phyloP scores from a whole-genome alignment of 1,139 yeast species.

The Scheffersomyces parashehatae region DNA sequence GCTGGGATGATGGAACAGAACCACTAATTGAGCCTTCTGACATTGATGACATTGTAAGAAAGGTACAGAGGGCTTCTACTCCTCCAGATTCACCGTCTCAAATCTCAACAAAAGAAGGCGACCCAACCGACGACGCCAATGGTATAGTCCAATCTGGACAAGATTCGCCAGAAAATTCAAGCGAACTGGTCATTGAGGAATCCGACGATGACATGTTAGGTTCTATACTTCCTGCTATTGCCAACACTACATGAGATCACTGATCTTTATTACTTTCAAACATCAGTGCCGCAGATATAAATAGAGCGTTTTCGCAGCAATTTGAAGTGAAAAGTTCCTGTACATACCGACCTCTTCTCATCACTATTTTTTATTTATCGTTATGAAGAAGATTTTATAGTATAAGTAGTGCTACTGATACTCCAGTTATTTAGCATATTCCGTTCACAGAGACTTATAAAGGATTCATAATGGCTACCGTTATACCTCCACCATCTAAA shows the following conservation, averaged over 20 bases:
- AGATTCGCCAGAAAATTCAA: no score
- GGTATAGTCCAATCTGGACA: no score
- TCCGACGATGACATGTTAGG: conserved; percentile 13
- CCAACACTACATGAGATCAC: background rate
- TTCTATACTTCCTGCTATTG: background rate
- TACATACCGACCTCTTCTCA: background rate
- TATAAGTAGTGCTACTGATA: no score
- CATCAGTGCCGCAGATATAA: background rate
- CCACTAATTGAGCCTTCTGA: no score
- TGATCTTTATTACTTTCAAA: background rate
- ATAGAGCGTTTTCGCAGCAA: background rate
- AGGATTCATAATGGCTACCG: conserved; percentile 70
- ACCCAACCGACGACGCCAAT: no score
- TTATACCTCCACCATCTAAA: conserved; percentile 91
- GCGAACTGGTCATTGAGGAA: conserved; percentile 11
- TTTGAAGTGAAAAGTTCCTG: background rate
- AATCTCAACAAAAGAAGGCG: no score
- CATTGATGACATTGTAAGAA: no score
- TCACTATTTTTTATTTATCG: background rate
- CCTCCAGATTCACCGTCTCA: no score
- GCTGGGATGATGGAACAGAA: background rate
- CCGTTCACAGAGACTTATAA: no score
- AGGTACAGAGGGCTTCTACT: no score
- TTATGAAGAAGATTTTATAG: no score
- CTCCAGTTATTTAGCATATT: no score